Evolutionary conservation across 306 rosid species (phyloP).

Genomic region (Canavalia gladiata): DNA sequence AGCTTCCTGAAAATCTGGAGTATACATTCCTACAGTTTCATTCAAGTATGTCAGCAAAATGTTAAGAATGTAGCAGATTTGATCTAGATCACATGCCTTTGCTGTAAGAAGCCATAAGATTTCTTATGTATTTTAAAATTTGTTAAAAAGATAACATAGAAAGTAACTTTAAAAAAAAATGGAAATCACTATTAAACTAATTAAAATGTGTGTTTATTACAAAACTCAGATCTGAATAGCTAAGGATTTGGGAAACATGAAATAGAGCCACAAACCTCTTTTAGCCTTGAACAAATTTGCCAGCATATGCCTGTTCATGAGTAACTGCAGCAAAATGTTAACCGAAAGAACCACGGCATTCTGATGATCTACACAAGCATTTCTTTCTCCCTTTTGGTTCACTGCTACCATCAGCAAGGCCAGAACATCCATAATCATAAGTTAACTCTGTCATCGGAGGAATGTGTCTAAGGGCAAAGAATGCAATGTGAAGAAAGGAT

Average conservation of each 20-base stretch:
- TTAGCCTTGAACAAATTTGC: conserved; percentile 42
- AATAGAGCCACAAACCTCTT: conserved; percentile 47
- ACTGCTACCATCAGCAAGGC: conserved; percentile 41
- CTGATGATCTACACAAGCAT: conserved; percentile 69
- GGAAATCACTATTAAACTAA: neutral
- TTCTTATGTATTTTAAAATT: neutral
- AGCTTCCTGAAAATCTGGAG: neutral
- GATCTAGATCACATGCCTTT: neutral
- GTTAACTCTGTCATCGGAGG: conserved; percentile 78
- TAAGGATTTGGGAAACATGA: conserved; percentile 30
- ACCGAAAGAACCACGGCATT: conserved; percentile 68
- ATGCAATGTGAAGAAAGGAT: conserved; percentile 66
- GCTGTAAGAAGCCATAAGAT: neutral
- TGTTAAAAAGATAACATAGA: conserved; percentile 3
- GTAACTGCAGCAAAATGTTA: conserved; percentile 50
- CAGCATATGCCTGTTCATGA: conserved; percentile 35
- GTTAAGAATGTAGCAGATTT: neutral
- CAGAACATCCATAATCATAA: conserved; percentile 68
- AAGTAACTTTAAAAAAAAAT: neutral
- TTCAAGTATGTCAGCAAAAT: neutral
- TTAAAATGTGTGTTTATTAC: conserved; percentile 1
- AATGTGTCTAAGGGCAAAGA: conserved; percentile 68
- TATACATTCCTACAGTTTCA: neutral
- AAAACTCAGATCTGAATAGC: conserved; percentile 2
- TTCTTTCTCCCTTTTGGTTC: conserved; percentile 52